phyloP scores from a whole-genome alignment of 208 protist species.

The Acanthamoeba sp. region DNA sequence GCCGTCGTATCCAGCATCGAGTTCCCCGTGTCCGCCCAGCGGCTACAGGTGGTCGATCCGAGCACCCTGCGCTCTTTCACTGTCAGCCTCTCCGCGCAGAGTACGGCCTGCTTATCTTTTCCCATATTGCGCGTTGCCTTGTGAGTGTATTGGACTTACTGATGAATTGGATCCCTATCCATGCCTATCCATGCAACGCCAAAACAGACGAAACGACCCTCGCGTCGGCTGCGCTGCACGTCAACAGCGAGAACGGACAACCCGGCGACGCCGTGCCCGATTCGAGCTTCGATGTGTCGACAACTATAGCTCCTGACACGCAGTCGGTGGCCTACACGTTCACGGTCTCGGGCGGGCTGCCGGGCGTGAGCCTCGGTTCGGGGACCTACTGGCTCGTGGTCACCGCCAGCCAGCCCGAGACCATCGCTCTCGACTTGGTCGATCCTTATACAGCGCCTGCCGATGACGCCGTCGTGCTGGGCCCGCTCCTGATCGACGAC shows the following conservation, averaged over 20 bases:
- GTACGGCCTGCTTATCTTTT: background rate
- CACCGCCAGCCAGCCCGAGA: background rate
- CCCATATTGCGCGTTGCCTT: no score
- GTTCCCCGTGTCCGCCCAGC: background rate
- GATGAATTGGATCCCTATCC: no score
- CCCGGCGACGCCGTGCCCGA: background rate
- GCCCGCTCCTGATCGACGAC: background rate
- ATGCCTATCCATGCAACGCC: no score
- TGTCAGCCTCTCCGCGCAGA: background rate
- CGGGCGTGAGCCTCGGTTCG: background rate
- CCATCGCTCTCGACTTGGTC: background rate
- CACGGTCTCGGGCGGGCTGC: background rate
- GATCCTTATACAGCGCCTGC: background rate
- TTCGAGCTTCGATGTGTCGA: background rate
- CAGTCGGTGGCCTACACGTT: background rate
- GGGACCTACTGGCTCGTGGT: conserved; percentile 18
- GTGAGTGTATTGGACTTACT: no score
- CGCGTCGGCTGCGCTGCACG: background rate
- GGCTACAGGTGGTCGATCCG: background rate
- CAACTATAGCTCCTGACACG: background rate
- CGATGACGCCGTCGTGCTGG: background rate
- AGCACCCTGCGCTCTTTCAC: background rate
- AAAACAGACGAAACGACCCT: background rate
- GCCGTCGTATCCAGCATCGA: background rate
- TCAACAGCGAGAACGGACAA: background rate